Conservation (phyloP, 1,139 yeast species). For the Suhomyces ambrosiae region DNA sequence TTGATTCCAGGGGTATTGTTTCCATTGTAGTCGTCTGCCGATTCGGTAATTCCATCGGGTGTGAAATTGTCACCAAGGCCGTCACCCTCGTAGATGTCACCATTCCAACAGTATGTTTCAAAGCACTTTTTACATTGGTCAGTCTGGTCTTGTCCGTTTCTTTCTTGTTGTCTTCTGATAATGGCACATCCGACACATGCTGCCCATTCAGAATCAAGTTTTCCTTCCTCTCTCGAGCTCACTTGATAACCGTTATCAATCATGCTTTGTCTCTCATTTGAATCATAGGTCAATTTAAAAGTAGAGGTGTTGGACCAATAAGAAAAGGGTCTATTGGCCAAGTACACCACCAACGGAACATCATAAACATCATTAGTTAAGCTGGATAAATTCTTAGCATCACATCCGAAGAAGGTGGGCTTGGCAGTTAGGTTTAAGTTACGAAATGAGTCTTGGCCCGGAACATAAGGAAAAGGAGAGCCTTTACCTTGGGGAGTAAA, state of each 20-base stretch:
- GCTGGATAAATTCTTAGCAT: constrained; percentile 51
- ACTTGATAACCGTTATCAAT: constrained; percentile 81
- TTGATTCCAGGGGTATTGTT: constrained; percentile 9
- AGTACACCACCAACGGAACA: constrained; percentile 24
- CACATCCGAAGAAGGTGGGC: constrained; percentile 28
- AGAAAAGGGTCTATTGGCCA: constrained; percentile 26
- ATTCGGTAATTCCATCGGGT: constrained; percentile 13
- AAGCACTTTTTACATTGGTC: constrained; percentile 77
- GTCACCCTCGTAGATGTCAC: constrained; percentile 27
- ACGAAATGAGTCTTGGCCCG: constrained; percentile 22
- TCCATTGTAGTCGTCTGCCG: constrained; percentile 11
- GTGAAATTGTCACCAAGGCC: constrained; percentile 20
- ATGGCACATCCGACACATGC: constrained; percentile 89
- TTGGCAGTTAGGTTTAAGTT: constrained; percentile 21
- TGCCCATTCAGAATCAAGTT: constrained; percentile 72
- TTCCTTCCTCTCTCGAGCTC: constrained; percentile 69
- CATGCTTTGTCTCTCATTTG: constrained; percentile 58
- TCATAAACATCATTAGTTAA: constrained; percentile 22
- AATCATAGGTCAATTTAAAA: constrained; percentile 26
- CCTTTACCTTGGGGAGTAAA: constrained; percentile 21
- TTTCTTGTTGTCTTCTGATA: constrained; percentile 77
- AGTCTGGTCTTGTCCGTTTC: constrained; percentile 61
- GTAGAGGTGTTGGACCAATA: constrained; percentile 23
- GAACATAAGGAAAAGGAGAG: constrained; percentile 33
- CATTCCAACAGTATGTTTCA: constrained; percentile 81